phyloP scores from a whole-genome alignment of 768 basidiomycete species.

The Agrocybe chaxingu region DNA sequence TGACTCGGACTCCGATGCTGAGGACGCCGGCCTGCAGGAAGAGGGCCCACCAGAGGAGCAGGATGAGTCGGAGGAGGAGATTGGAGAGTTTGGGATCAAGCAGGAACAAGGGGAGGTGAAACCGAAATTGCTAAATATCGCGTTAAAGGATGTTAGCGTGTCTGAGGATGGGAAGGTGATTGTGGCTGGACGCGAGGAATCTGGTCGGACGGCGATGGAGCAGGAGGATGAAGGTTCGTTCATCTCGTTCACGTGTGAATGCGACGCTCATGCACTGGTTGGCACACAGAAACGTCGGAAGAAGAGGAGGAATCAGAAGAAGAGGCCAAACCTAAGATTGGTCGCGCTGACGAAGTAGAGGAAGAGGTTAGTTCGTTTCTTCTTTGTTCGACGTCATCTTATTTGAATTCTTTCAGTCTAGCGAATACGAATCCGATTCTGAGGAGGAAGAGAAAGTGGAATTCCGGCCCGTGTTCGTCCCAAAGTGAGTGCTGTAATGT shows the following conservation, averaged over 20 bases:
- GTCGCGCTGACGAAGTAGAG: constrained; percentile 39
- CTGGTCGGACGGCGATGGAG: constrained; percentile 67
- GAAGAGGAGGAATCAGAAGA: constrained; percentile 48
- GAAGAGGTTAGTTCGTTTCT: constrained; percentile 41
- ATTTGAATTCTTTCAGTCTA: constrained; percentile 51
- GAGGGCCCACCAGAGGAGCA: constrained; percentile 62
- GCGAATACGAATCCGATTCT: constrained; percentile 81
- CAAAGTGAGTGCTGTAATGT: constrained; percentile 61
- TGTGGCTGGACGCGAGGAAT: constrained; percentile 76
- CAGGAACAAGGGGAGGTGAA: constrained; percentile 32
- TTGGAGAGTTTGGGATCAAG: constrained; percentile 42
- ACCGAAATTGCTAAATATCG: constrained; percentile 63
- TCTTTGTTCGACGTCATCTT: background rate
- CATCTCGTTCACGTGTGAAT: constrained; percentile 1
- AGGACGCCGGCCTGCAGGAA: constrained; percentile 50
- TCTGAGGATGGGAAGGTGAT: constrained; percentile 78
- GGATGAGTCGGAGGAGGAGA: constrained; percentile 37
- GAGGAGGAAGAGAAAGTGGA: constrained; percentile 75
- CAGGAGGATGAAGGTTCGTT: constrained; percentile 30
- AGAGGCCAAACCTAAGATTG: constrained; percentile 32
- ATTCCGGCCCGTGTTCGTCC: constrained; percentile 92
- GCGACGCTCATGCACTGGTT: constrained; percentile 12
- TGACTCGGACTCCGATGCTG: constrained; percentile 66
- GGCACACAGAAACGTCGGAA: constrained; percentile 1
- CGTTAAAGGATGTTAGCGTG: constrained; percentile 77